Conservation (phyloP, 2,329 filamentous ascomycete genomes). For the Chaetomium globosum region DNA sequence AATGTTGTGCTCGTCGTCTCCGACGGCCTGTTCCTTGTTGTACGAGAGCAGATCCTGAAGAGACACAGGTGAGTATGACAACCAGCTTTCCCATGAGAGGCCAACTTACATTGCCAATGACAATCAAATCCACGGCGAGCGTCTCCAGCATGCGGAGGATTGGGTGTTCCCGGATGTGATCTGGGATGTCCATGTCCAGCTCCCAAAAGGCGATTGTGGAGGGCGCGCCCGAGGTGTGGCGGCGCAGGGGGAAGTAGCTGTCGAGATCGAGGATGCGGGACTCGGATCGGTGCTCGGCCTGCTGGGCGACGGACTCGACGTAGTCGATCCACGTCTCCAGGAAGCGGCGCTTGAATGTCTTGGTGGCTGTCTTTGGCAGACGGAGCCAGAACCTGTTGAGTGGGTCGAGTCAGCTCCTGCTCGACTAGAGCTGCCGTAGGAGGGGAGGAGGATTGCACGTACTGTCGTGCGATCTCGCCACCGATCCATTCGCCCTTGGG, state of each 20-base stretch:
- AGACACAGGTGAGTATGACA: background rate
- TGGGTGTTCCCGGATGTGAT: slow-evolving; percentile 32
- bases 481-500: slow-evolving; percentile 32
- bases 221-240: slow-evolving; percentile 36
- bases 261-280: slow-evolving; percentile 32
- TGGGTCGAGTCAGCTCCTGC: too few relatives aligned
- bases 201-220: slow-evolving; percentile 37
- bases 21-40: slow-evolving; percentile 38
- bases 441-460: slow-evolving; percentile 12
- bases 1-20: slow-evolving; percentile 41
- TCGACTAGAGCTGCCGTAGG: background rate
- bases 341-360: slow-evolving; percentile 36
- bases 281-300: slow-evolving; percentile 35
- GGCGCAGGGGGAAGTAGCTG: slow-evolving; percentile 36
- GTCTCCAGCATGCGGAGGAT: slow-evolving; percentile 32
- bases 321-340: slow-evolving; percentile 35
- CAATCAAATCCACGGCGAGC: slow-evolving; percentile 36
- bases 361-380: slow-evolving; percentile 28
- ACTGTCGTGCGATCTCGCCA: slow-evolving; percentile 37
- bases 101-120: slow-evolving; percentile 37
- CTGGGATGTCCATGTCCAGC: slow-evolving; percentile 36
- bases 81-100: background rate
- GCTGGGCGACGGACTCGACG: slow-evolving; percentile 33
- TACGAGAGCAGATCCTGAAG: slow-evolving; percentile 38
- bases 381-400: slow-evolving; percentile 36